Conservation (phyloP, 139 green algal genomes). For the Pseudopediastrum boryanum region DNA sequence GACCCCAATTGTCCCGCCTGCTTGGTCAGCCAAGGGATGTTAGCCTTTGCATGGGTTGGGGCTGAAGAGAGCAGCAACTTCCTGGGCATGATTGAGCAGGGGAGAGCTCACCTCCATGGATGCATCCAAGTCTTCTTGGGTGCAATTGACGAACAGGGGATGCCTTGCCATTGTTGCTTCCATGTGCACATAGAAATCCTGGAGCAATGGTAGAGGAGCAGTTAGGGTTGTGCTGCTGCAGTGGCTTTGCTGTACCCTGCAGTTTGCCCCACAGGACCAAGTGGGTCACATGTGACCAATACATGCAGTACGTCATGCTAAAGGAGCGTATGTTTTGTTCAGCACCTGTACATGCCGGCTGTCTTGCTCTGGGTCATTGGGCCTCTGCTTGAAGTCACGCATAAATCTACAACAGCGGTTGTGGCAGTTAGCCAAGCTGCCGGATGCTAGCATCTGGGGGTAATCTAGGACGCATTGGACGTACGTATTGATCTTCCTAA, state of each 20-base stretch:
- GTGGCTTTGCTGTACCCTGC: no score
- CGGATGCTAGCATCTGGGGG: neutral
- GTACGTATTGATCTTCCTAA: conserved; percentile 86
- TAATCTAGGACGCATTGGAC: neutral
- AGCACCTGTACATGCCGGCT: conserved; percentile 50
- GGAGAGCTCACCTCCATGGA: conserved; percentile 73
- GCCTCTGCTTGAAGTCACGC: conserved; percentile 49
- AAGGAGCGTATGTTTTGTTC: neutral
- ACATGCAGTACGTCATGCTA: conserved; percentile 42
- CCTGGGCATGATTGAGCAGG: neutral
- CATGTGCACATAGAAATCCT: conserved; percentile 84
- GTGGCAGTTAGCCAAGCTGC: neutral
- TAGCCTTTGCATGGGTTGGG: no score
- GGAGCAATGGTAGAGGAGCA: conserved; percentile 12
- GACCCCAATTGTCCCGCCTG: no score
- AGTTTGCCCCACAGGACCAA: conserved; percentile 27
- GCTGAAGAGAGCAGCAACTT: neutral
- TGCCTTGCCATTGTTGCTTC: conserved; percentile 82
- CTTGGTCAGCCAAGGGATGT: no score
- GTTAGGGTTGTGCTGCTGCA: neutral
- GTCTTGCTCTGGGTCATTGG: conserved; percentile 42
- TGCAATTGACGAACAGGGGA: conserved; percentile 77
- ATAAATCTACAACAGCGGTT: conserved; percentile 53
- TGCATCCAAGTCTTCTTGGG: conserved; percentile 68
- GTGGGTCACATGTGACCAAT: conserved; percentile 25